Conservation (phyloP, 2,329 filamentous ascomycete genomes). For the Talaromyces verruculosus region DNA sequence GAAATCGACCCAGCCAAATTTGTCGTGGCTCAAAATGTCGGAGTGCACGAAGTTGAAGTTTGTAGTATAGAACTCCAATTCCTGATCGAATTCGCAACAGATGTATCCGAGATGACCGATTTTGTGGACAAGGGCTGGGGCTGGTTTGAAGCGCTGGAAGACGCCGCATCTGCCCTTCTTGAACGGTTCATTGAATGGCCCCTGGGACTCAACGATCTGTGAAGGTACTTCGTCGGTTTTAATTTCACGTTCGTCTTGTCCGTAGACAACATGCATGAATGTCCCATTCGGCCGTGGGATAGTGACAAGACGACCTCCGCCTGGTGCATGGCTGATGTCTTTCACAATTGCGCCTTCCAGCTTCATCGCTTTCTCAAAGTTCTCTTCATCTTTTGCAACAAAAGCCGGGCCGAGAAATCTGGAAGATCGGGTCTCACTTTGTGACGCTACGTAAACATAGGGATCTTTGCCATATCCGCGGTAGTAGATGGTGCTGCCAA, state of each 20-base stretch:
- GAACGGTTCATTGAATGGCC: conserved; percentile 25
- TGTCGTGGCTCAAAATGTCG: conserved; percentile 32
- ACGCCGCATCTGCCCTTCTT: conserved; percentile 27
- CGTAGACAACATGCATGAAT: conserved; percentile 59
- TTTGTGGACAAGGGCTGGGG: conserved; percentile 36
- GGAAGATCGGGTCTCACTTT: conserved; percentile 47
- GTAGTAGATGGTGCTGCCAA: conserved; percentile 55
- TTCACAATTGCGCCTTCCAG: conserved; percentile 54
- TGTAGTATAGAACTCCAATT: conserved; percentile 39
- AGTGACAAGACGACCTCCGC: conserved; percentile 29
- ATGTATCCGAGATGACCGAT: conserved; percentile 45
- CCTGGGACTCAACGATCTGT: conserved; percentile 23
- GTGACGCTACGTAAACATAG: conserved; percentile 60
- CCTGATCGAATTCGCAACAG: conserved; percentile 34
- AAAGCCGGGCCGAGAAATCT: conserved; percentile 60
- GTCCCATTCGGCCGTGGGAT: conserved; percentile 53
- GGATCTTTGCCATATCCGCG: conserved; percentile 62
- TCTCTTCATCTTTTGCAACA: conserved; percentile 56
- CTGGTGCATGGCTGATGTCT: conserved; percentile 41
- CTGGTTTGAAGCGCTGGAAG: conserved; percentile 36
- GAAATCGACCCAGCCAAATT: conserved; percentile 41
- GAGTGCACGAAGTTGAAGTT: conserved; percentile 47
- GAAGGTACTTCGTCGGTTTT: conserved; percentile 27
- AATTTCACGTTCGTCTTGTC: conserved; percentile 48
- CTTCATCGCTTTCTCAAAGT: conserved; percentile 54